A percentile compares a stretch with the other conserved stretches of the same genome.
phyloP scores from a whole-genome alignment of 2,329 filamentous ascomycete genomes.

The Didymella exigua region DNA sequence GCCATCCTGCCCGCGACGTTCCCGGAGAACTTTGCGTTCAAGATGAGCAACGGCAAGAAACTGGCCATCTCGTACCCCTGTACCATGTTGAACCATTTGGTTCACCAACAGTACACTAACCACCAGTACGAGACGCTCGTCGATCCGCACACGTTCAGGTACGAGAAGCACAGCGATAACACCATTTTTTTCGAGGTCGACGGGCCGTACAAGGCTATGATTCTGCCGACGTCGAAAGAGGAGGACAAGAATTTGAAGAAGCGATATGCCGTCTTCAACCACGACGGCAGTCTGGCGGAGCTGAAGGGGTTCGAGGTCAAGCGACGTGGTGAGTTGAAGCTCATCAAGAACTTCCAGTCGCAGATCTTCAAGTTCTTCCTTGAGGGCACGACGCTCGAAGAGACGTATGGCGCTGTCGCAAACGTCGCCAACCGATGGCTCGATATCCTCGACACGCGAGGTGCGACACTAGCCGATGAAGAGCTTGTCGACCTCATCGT shows the following conservation, averaged over 20 bases:
- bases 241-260: constrained; percentile 99
- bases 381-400: constrained; percentile 82
- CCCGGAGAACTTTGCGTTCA: constrained; percentile 95
- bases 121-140: constrained; percentile 93
- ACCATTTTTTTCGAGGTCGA: constrained; percentile 99
- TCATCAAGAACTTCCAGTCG: constrained; percentile 99
- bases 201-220: constrained; percentile 96
- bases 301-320: constrained; percentile 98
- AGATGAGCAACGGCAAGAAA: constrained; percentile 94
- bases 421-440: constrained; percentile 96
- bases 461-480: constrained; percentile 88
- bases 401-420: constrained; percentile 90
- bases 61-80: constrained; percentile 96
- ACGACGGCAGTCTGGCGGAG: constrained; percentile 93
- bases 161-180: constrained; percentile 97
- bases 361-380: constrained; percentile 99
- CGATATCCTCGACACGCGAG: constrained; percentile 88
- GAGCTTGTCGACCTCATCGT: constrained; percentile 99
- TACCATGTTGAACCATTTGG: constrained; percentile 97
- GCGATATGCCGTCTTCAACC: constrained; percentile 97
- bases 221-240: constrained; percentile 95
- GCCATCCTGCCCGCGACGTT: constrained; percentile 97
- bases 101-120: constrained; percentile 94
- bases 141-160: constrained; percentile 80
- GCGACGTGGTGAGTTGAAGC: constrained; percentile 93